Conservation (phyloP, 1,284 basidiomycete species). For the Ustilago cynodontis region DNA sequence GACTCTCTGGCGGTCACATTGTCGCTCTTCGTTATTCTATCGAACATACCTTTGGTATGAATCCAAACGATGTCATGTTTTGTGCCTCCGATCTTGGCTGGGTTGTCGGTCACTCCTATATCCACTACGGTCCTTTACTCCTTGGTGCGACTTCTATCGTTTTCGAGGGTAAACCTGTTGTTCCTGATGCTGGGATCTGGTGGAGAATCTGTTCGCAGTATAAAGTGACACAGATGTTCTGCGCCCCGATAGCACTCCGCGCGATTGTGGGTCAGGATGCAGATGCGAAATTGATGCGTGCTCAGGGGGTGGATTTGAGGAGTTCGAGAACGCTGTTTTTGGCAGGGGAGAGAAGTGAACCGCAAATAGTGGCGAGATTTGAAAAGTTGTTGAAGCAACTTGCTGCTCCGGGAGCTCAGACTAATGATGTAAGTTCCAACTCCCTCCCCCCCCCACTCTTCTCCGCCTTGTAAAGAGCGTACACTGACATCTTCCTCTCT, state of each 20-base stretch:
- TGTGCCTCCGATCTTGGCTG: conserved; percentile 59
- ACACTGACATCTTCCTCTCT: not conserved
- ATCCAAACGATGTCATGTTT: conserved; percentile 53
- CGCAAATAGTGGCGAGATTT: conserved; percentile 60
- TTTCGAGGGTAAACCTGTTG: conserved; percentile 67
- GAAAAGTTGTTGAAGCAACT: conserved; percentile 53
- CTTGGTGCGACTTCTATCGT: conserved; percentile 62
- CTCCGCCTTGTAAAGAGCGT: not conserved
- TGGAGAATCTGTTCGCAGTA: conserved; percentile 60
- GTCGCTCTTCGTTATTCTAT: conserved; percentile 61
- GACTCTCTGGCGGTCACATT: conserved; percentile 61
- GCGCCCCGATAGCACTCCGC: conserved; percentile 61
- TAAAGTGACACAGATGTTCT: conserved; percentile 59
- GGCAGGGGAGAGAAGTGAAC: conserved; percentile 64
- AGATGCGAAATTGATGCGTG: conserved; percentile 58
- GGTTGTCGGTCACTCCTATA: conserved; percentile 55
- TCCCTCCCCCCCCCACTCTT: not conserved
- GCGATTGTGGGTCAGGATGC: conserved; percentile 64
- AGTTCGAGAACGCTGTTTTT: conserved; percentile 63
- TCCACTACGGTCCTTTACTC: conserved; percentile 64
- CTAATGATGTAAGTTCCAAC: conserved; percentile 48
- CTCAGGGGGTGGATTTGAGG: conserved; percentile 47
- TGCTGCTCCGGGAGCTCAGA: conserved; percentile 59
- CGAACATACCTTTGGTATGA: conserved; percentile 63
- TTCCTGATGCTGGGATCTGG: conserved; percentile 66